These are phyloP conservation scores for Prunus armeniaca DNA, from an alignment of 306 rosid species.

Conservation along the genomic window DNA sequence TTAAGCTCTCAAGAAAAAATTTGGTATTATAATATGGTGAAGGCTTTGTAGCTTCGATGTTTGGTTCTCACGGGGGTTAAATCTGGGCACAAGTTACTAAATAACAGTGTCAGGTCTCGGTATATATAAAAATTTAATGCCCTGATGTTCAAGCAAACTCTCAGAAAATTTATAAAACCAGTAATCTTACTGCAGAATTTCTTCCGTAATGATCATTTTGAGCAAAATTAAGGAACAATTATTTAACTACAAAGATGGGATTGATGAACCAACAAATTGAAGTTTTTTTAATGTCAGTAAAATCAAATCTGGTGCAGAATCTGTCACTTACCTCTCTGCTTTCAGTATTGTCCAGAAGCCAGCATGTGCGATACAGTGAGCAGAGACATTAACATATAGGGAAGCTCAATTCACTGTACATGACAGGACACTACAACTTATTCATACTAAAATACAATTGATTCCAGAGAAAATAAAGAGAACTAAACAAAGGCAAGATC, in stretches of 20 bases:
- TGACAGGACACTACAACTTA: conserved; percentile 18
- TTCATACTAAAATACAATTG: conserved; percentile 48
- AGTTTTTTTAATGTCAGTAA: neutral
- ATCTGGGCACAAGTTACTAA: conserved; percentile 5
- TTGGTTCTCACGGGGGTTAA: conserved; percentile 1
- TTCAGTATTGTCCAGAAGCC: neutral
- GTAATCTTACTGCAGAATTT: no score
- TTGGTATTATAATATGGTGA: neutral
- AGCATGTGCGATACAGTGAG: conserved; percentile 9
- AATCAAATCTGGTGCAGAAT: neutral
- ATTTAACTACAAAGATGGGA: neutral
- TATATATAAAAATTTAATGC: neutral
- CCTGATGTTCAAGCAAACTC: neutral
- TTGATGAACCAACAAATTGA: neutral
- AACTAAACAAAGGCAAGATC: conserved; percentile 31
- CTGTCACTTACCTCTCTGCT: conserved; percentile 8
- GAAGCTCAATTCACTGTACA: conserved; percentile 8
- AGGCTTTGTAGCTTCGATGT: conserved; percentile 4
- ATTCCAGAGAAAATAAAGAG: conserved; percentile 18
- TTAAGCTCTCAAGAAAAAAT: neutral
- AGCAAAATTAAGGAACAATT: neutral
- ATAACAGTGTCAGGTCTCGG: neutral
- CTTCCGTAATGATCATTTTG: neutral
- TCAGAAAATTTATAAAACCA: no score
- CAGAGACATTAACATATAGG: conserved; percentile 6